Percentiles rank a stretch among this genome's conserved stretches.
phyloP scores from a whole-genome alignment of 1,284 basidiomycete genomes.

The Tausonia pullulans region DNA sequence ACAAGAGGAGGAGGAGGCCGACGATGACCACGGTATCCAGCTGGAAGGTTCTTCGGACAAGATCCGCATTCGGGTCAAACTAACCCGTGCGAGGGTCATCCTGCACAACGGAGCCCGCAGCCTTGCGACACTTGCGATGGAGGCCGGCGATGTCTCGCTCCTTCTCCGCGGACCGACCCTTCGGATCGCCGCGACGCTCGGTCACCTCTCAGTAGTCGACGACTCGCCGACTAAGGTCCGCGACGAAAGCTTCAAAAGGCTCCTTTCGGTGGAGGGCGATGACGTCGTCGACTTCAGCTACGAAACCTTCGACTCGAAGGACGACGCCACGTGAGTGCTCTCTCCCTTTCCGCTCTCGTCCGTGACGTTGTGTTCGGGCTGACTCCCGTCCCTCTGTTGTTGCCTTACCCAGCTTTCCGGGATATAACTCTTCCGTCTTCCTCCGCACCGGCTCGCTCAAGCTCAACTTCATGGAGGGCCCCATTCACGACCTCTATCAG shows the following conservation, averaged over 20 bases:
- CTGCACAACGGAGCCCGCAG: constrained; percentile 62
- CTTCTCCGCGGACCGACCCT: constrained; percentile 64
- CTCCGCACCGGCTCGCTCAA: constrained; percentile 85
- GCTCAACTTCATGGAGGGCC: constrained; percentile 77
- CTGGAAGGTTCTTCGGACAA: constrained; percentile 38
- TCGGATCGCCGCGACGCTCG: constrained; percentile 70
- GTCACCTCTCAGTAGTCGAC: constrained; percentile 74
- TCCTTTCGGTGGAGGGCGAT: constrained; percentile 89
- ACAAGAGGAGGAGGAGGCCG: neutral
- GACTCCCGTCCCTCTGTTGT: too few relatives aligned
- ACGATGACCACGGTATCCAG: neutral
- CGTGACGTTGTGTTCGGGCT: too few relatives aligned
- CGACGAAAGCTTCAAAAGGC: constrained; percentile 59
- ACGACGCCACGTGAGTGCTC: constrained; percentile 36
- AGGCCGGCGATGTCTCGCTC: constrained; percentile 80
- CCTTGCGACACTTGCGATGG: constrained; percentile 79
- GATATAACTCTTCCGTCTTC: constrained; percentile 75
- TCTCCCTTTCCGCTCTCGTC: too few relatives aligned
- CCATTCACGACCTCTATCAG: constrained; percentile 70
- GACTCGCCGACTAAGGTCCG: constrained; percentile 53
- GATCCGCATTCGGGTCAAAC: constrained; percentile 71
- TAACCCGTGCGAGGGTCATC: constrained; percentile 55
- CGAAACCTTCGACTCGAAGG: constrained; percentile 68
- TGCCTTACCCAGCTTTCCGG: constrained; percentile 42
- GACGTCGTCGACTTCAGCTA: constrained; percentile 93